These are phyloP conservation scores for Mycena indigotica DNA, from an alignment of 768 basidiomycete genomes.

Conservation along the genomic window DNA sequence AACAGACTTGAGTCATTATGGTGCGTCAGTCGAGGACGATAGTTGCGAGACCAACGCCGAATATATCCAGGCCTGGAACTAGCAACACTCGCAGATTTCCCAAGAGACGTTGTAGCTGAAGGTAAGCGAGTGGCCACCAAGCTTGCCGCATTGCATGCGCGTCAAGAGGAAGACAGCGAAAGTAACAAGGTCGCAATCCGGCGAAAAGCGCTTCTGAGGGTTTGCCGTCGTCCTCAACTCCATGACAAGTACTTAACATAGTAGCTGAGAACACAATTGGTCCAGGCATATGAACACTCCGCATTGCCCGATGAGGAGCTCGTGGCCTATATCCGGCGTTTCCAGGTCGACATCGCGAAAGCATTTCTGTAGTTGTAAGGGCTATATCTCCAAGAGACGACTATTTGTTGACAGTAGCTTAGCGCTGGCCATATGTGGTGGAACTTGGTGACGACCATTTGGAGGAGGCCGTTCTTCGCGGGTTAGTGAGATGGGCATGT, in stretches of 20 bases:
- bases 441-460: too few species aligned
- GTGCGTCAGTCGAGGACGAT: slow-evolving; percentile 36
- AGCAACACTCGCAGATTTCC: slow-evolving; percentile 85
- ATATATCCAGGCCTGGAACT: slow-evolving; percentile 86
- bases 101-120: slow-evolving; percentile 65
- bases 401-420: too few species aligned
- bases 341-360: slow-evolving; percentile 71
- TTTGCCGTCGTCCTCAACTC: slow-evolving; percentile 34
- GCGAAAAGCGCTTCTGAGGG: slow-evolving; percentile 70
- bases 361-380: slow-evolving; percentile 40
- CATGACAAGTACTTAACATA: not conserved
- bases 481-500: not conserved
- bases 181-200: slow-evolving; percentile 59
- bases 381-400: not conserved
- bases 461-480: not conserved
- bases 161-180: slow-evolving; percentile 61
- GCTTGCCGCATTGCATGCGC: slow-evolving; percentile 60
- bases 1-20: slow-evolving; percentile 70
- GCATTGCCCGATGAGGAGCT: slow-evolving; percentile 74
- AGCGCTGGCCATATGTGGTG: too few species aligned
- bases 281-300: slow-evolving; percentile 72
- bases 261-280: slow-evolving; percentile 76
- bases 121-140: slow-evolving; percentile 60
- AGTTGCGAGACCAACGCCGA: not conserved
- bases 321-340: slow-evolving; percentile 59